Base-by-base conservation (phyloP, 2,329 filamentous ascomycete genomes). In the Rhinocladiella mackenziei region DNA sequence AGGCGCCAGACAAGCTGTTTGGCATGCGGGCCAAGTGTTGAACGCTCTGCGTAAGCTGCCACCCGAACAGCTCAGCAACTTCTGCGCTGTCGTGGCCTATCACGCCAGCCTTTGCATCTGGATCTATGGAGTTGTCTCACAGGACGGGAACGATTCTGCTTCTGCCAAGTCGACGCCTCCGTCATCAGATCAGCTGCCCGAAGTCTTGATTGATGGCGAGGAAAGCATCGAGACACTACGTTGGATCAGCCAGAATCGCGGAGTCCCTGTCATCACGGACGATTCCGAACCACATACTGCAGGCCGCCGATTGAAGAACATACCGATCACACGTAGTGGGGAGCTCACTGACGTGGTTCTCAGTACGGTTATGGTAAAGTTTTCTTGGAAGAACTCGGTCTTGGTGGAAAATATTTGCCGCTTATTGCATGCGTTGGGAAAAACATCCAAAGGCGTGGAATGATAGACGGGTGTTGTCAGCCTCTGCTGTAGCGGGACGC, bases 1-100 rank as follows among this genome's bases (percentile, higher is more conserved):
- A n/a, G 18, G 30, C 19, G 31, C 40, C 9, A 33, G 40, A 30
- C 28, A 43, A 23, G 40, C 40, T 2, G 14, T 43, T 9, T 37
- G 40, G 30, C 32, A 43, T 30, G 40, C 31, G 2, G 31, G 40
- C 40, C 40, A 43, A 20, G 40, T 43, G 11, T 20, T 36, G 19
- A 6, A 15, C 11, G 40, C 40, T 14, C 14, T 19, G 29, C 28
- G 39, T 8, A 33, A 15, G 14, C 19, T 42, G 23, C 5, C 15
- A 15, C 2, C 17, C 4, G 18, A 23, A 8, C 18, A 31, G 6
- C 22, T 34, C 13, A 33, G 13, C 4, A 13, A 34, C 28, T 42
- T 33, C 22, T 20, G 34, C 13, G 28, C 17, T 25, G 30, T 42
- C 20, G 18, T 17, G 10, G 29, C 30, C 11, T 42, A 42, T 22